These are phyloP conservation scores for Tulasnella sp. DNA, from an alignment of 768 basidiomycete genomes.

Conservation along the genomic window DNA sequence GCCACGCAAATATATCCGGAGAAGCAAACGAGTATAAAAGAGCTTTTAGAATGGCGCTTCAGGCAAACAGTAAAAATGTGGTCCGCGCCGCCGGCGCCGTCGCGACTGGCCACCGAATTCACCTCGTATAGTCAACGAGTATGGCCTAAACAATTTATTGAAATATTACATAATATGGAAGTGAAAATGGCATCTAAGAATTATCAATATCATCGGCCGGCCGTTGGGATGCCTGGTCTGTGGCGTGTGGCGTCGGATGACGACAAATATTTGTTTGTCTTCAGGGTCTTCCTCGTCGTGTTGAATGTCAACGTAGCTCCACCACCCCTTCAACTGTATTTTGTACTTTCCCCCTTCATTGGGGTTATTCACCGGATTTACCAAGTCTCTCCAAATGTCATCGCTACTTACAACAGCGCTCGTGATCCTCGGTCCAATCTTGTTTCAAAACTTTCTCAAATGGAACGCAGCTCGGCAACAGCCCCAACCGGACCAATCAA, in stretches of 20 bases:
- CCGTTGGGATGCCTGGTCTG: no score
- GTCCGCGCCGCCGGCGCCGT: no score
- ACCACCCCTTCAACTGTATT: background rate
- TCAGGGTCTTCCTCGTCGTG: background rate
- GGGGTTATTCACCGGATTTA: background rate
- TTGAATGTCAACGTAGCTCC: background rate
- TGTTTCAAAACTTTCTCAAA: slow-evolving; percentile 8
- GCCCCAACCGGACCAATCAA: background rate
- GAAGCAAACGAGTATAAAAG: no score
- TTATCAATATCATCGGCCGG: no score
- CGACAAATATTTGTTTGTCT: background rate
- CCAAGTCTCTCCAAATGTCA: background rate
- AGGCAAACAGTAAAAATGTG: no score
- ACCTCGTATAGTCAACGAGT: no score
- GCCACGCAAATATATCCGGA: no score
- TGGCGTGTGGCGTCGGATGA: background rate
- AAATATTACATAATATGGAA: no score
- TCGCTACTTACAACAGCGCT: background rate
- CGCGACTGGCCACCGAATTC: no score
- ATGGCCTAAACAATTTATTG: no score
- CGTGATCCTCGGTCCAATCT: background rate
- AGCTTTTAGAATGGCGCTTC: no score
- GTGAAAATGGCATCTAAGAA: no score
- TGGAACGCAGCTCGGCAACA: background rate
- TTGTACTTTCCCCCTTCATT: background rate